Percentiles rank a stretch among this genome's conserved stretches.
These are phyloP conservation scores for Yarrowia hollandica DNA, from an alignment of 805 yeast genomes.

Conservation along the genomic window DNA sequence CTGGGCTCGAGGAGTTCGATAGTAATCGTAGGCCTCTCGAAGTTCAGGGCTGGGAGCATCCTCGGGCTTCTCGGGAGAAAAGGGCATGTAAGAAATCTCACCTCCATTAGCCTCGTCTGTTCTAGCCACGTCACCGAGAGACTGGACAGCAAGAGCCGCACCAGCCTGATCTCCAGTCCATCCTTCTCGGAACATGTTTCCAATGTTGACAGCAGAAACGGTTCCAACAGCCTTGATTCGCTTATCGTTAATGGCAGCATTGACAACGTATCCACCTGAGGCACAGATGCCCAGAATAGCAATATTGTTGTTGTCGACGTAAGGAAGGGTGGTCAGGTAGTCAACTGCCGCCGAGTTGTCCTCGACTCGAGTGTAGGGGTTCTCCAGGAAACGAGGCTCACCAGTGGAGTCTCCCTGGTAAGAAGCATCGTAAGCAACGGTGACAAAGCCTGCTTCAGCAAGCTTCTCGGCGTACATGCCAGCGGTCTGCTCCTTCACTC, in stretches of 20 bases:
- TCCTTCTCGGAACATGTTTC: slow-evolving; percentile 26
- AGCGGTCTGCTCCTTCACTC: slow-evolving; percentile 33
- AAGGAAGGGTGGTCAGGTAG: slow-evolving; percentile 28
- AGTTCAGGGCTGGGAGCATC: slow-evolving; percentile 9
- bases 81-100: background rate
- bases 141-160: background rate
- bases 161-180: background rate
- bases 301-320: slow-evolving; percentile 27
- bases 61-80: background rate
- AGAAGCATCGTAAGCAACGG: slow-evolving; percentile 32
- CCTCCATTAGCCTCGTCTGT: background rate
- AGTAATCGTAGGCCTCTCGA: slow-evolving; percentile 31
- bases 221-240: slow-evolving; percentile 32
- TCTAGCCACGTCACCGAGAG: slow-evolving; percentile 1
- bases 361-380: slow-evolving; percentile 31
- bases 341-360: slow-evolving; percentile 30
- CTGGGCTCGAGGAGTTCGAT: slow-evolving; percentile 31
- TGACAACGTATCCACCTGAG: slow-evolving; percentile 31
- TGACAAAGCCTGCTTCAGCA: slow-evolving; percentile 30
- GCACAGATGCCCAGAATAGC: slow-evolving; percentile 34
- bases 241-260: slow-evolving; percentile 31
- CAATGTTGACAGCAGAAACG: slow-evolving; percentile 30
- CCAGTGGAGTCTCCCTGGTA: slow-evolving; percentile 33
- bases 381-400: slow-evolving; percentile 30
- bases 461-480: slow-evolving; percentile 30